Conservation (phyloP, 2,329 filamentous ascomycete species). For the Rhexocercosporidium sp. region DNA sequence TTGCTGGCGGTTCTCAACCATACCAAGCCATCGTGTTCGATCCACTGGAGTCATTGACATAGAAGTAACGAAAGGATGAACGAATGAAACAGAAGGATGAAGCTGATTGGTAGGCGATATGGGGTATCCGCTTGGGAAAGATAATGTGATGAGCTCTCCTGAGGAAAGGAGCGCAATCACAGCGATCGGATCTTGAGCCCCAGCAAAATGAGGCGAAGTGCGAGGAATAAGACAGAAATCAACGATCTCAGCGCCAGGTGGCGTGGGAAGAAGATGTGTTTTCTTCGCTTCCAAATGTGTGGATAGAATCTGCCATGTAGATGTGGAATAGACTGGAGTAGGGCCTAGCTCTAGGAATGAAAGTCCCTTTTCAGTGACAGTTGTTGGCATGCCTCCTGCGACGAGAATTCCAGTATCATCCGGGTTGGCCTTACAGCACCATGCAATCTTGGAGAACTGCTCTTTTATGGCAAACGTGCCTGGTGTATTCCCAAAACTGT, state of each 20-base stretch:
- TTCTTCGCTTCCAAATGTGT: conserved; percentile 81
- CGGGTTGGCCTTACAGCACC: conserved; percentile 93
- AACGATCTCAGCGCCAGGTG: conserved; percentile 75
- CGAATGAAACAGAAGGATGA: conserved; percentile 83
- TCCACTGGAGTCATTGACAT: conserved; percentile 75
- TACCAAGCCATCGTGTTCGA: conserved; percentile 83
- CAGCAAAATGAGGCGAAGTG: conserved; percentile 81
- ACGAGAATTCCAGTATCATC: conserved; percentile 91
- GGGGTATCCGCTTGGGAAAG: conserved; percentile 88
- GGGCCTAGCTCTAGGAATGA: conserved; percentile 89
- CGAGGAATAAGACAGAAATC: conserved; percentile 87
- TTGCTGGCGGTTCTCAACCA: conserved; percentile 82
- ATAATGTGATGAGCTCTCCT: conserved; percentile 87
- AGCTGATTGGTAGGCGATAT: conserved; percentile 93
- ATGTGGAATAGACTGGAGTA: conserved; percentile 90
- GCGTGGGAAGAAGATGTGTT: conserved; percentile 74
- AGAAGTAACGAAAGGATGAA: conserved; percentile 86
- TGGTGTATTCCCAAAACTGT: conserved; percentile 48
- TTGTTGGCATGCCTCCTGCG: conserved; percentile 76
- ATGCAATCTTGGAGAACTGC: conserved; percentile 79
- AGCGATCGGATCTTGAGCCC: conserved; percentile 89
- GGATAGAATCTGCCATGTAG: conserved; percentile 82
- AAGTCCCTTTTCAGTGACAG: conserved; percentile 73
- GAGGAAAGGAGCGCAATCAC: conserved; percentile 80
- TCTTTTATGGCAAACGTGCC: conserved; percentile 67